Conservation (phyloP, 768 basidiomycete genomes). For the Lentinula sp. region DNA sequence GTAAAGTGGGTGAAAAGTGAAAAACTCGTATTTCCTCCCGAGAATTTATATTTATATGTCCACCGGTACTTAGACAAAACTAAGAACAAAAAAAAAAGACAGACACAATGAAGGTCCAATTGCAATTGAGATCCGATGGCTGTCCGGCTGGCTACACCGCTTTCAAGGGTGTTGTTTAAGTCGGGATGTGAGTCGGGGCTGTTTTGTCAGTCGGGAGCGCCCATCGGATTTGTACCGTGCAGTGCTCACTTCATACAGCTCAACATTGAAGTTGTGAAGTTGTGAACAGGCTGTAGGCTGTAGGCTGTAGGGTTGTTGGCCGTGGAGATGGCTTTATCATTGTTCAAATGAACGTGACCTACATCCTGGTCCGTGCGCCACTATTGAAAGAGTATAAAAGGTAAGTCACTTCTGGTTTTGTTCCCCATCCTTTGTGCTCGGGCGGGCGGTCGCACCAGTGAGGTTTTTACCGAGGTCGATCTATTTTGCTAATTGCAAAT, state of each 20-base stretch:
- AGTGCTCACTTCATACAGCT: too few species aligned
- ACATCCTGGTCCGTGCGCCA: background rate
- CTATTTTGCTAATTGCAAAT: conserved; percentile 96
- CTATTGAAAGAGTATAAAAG: background rate
- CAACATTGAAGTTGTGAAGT: too few species aligned
- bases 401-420: background rate
- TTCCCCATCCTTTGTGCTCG: conserved; percentile 66
- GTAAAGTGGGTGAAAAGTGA: background rate
- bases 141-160: background rate
- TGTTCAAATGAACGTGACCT: background rate
- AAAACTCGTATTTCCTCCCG: background rate
- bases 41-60: background rate
- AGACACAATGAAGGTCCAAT: background rate
- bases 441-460: conserved; percentile 90
- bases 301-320: background rate
- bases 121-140: background rate
- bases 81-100: background rate
- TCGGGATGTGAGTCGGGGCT: background rate
- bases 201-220: too few species aligned
- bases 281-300: too few species aligned
- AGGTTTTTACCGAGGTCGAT: conserved; percentile 94
- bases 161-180: background rate
- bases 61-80: background rate
- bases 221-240: too few species aligned
- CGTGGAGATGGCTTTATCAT: background rate